Conservation (phyloP, 345 rosid species). For the Zanthoxylum bungeanum region DNA sequence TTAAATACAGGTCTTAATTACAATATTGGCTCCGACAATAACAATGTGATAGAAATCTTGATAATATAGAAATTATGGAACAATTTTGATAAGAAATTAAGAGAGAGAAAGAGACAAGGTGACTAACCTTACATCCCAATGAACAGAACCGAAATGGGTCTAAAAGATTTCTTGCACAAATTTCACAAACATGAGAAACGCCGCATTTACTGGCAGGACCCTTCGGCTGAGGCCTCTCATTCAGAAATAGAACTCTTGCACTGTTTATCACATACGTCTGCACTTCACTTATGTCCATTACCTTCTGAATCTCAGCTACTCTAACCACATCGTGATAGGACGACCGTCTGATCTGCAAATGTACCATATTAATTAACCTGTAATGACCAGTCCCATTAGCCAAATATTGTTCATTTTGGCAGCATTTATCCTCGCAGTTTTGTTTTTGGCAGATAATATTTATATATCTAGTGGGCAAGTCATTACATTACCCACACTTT, state of each 20-base stretch:
- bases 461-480: no score
- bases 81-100: background rate
- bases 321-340: conserved; percentile 41
- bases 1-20: background rate
- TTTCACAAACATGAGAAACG: conserved; percentile 28
- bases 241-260: conserved; percentile 34
- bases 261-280: conserved; percentile 44
- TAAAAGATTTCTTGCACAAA: conserved; percentile 30
- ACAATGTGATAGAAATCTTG: background rate
- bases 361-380: no score
- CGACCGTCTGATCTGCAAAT: conserved; percentile 36
- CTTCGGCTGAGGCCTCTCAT: conserved; percentile 36
- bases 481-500: no score
- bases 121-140: conserved; percentile 40
- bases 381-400: no score
- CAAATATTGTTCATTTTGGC: no score
- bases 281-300: conserved; percentile 32
- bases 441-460: no score
- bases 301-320: conserved; percentile 31
- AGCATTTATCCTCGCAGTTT: no score
- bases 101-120: background rate
- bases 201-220: conserved; percentile 20
- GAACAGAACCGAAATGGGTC: conserved; percentile 39
- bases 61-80: background rate
- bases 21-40: background rate